Evolutionary conservation across 495 filamentous ascomycete species (phyloP).

Genomic region (Daldinia caldariorum): DNA sequence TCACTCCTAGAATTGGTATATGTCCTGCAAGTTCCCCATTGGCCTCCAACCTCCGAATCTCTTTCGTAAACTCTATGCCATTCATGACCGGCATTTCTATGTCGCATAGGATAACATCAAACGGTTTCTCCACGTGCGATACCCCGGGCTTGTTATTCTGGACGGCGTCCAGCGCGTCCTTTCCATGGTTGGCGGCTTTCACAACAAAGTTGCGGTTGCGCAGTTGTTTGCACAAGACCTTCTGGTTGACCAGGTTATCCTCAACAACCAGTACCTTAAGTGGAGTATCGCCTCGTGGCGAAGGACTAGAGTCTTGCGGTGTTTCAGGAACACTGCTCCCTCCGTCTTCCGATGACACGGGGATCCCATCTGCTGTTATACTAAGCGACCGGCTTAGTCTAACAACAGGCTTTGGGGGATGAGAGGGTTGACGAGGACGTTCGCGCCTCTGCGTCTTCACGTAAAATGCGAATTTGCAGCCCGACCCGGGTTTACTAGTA

Average conservation of each 20-base stretch:
- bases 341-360: slow-evolving; percentile 17
- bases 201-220: slow-evolving; percentile 70
- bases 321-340: background rate
- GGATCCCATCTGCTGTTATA: slow-evolving; percentile 41
- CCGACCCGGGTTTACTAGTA: slow-evolving; percentile 68
- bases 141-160: slow-evolving; percentile 41
- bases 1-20: slow-evolving; percentile 80
- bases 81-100: slow-evolving; percentile 90
- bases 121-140: slow-evolving; percentile 41
- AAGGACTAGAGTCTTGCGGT: background rate
- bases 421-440: background rate
- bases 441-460: slow-evolving; percentile 61
- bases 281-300: slow-evolving; percentile 23
- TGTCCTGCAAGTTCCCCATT: slow-evolving; percentile 59
- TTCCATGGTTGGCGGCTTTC: slow-evolving; percentile 76
- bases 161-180: slow-evolving; percentile 71
- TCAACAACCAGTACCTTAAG: slow-evolving; percentile 72
- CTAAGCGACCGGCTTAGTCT: slow-evolving; percentile 35
- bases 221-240: slow-evolving; percentile 72
- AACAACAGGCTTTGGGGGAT: slow-evolving; percentile 12
- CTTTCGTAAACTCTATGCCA: slow-evolving; percentile 72
- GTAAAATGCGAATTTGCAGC: slow-evolving; percentile 84
- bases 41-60: slow-evolving; percentile 71
- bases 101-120: slow-evolving; percentile 79
- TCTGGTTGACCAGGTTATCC: slow-evolving; percentile 81